Conservation (phyloP, 306 rosid genomes). For the Rosa lucieae region DNA sequence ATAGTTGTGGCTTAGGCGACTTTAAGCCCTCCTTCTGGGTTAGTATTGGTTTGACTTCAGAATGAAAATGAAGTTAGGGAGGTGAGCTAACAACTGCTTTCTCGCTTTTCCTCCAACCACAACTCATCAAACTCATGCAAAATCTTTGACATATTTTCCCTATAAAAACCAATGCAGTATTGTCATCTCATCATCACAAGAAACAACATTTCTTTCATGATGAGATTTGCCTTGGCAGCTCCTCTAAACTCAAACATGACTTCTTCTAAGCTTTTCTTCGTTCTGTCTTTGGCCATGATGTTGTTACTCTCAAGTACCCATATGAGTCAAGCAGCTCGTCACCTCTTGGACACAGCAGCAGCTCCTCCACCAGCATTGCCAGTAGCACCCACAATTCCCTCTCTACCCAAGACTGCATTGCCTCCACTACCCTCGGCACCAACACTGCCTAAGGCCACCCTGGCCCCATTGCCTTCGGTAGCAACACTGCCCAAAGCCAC, state of each 20-base stretch:
- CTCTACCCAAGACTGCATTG: slow-evolving; percentile 14
- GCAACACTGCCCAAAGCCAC: slow-evolving; percentile 18
- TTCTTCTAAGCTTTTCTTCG: background rate
- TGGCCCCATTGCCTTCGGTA: slow-evolving; percentile 10
- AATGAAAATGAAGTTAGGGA: background rate
- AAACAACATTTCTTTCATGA: background rate
- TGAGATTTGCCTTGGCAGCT: background rate
- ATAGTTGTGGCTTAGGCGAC: background rate
- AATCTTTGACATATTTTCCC: background rate
- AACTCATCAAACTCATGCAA: slow-evolving; percentile 7
- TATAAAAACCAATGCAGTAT: slow-evolving; percentile 5
- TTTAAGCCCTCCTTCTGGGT: background rate
- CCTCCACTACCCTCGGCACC: slow-evolving; percentile 23
- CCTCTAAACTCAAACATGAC: slow-evolving; percentile 2
- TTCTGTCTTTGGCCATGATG: background rate
- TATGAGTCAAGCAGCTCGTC: slow-evolving; percentile 12
- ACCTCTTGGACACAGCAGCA: slow-evolving; percentile 11
- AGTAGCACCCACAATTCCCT: background rate
- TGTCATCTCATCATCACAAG: background rate
- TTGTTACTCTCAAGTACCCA: slow-evolving; percentile 9
- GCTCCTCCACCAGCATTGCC: slow-evolving; percentile 10
- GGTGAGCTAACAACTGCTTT: slow-evolving; percentile 1
- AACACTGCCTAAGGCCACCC: slow-evolving; percentile 13
- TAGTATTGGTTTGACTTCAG: background rate
- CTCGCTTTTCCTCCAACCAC: slow-evolving; percentile 8